Percentiles rank a stretch among this genome's conserved stretches.
phyloP scores from a whole-genome alignment of 352 stramenopile genomes.

The Detonula confervacea region DNA sequence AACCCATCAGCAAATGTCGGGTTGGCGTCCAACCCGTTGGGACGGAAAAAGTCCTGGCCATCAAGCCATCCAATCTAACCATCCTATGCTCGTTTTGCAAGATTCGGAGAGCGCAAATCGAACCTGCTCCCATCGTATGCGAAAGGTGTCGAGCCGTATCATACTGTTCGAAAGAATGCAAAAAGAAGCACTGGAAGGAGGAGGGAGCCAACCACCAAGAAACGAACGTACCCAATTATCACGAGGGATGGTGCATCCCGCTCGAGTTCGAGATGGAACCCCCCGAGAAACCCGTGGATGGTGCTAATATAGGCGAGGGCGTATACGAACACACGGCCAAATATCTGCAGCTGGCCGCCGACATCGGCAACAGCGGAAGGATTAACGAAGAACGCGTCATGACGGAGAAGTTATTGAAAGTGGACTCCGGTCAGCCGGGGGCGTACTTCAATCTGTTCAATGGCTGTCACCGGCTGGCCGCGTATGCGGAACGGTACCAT shows the following conservation, averaged over 20 bases:
- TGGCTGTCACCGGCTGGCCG: neutral
- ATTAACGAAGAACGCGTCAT: constrained; percentile 18
- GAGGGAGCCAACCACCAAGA: constrained; percentile 13
- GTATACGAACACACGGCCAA: neutral
- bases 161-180: constrained; percentile 15
- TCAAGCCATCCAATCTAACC: constrained; percentile 24
- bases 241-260: constrained; percentile 22
- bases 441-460: constrained; percentile 13
- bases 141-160: neutral
- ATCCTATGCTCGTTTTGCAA: constrained; percentile 29
- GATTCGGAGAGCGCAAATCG: constrained; percentile 3
- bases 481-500: neutral
- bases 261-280: constrained; percentile 14
- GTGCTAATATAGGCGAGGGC: neutral
- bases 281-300: neutral
- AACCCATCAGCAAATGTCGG: neutral
- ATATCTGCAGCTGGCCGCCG: constrained; percentile 8
- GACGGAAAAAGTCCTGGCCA: constrained; percentile 12
- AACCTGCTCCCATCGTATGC: constrained; percentile 5
- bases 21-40: constrained; percentile 1
- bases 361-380: constrained; percentile 18
- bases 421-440: constrained; percentile 5
- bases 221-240: constrained; percentile 9
- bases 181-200: constrained; percentile 28
- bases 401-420: constrained; percentile 7